These are phyloP conservation scores for Saprolegnia diclina DNA, from an alignment of 352 stramenopile species.

Conservation along the genomic window DNA sequence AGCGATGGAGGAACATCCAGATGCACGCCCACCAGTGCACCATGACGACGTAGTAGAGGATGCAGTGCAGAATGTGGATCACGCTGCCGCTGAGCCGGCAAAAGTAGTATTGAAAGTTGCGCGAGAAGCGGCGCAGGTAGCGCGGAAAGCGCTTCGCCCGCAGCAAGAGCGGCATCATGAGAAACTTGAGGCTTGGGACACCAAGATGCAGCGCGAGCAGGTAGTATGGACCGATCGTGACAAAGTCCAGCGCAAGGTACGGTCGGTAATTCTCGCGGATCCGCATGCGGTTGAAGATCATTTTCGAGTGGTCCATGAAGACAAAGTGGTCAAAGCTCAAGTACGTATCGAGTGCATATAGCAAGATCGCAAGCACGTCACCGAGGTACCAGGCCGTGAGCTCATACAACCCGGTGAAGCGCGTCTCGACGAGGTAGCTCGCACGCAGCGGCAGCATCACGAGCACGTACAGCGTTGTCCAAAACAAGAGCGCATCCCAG, in stretches of 20 bases:
- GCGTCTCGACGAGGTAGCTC: conserved; percentile 16
- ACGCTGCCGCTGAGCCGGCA: conserved; percentile 21
- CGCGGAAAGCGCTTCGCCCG: conserved; percentile 26
- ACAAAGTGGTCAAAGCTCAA: conserved; percentile 18
- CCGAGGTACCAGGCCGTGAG: conserved; percentile 19
- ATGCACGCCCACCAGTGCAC: conserved; percentile 27
- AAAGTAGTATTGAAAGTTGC: conserved; percentile 24
- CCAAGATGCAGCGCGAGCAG: background rate
- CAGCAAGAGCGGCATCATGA: conserved; percentile 20
- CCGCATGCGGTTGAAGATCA: conserved; percentile 4
- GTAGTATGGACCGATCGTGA: conserved; percentile 11
- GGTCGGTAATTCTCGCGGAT: conserved; percentile 26
- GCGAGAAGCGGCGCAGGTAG: conserved; percentile 23
- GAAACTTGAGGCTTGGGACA: conserved; percentile 18
- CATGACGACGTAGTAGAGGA: conserved; percentile 27
- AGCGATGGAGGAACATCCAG: conserved; percentile 27
- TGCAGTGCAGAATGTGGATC: conserved; percentile 26
- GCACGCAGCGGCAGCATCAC: conserved; percentile 19
- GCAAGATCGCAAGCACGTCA: background rate
- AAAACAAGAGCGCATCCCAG: conserved; percentile 20
- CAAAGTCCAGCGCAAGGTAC: conserved; percentile 19
- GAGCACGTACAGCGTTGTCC: conserved; percentile 20
- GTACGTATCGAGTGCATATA: conserved; percentile 17
- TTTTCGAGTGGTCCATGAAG: conserved; percentile 25
- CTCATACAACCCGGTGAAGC: background rate